Base-by-base conservation (phyloP, 768 basidiomycete genomes). In the Psilocybe cubensis region DNA sequence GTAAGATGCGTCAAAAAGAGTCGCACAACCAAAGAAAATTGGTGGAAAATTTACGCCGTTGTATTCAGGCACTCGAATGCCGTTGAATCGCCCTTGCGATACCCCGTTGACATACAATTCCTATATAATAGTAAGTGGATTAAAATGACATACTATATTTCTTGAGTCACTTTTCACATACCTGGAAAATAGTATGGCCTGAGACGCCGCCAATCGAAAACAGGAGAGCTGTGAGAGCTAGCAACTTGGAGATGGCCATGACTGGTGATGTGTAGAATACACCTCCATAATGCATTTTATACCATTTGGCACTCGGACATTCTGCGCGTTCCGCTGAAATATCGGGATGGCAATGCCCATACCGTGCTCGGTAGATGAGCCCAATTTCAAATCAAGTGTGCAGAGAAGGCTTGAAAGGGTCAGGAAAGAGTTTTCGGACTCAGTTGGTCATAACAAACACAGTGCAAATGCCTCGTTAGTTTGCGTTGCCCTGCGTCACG, bases 181-280 rank as follows among this genome's bases (percentile, higher is more conserved):
- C 79, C 68, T 83, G 82, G 66, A 84, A 82, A 56, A 85, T 82
- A n/a, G 78, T 77, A 61, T 83, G 83, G 6, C 77, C 83, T 20
- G 73, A 75, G 46, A 66, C 76, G 10, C 75, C 69, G 43, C 64
- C 52, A 28, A 69, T 58, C 33, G 76, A 56, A 21, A 71, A 66
- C 35, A 71, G 51, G 33, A 74, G 46, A 38, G 70, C 60, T 18
- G 70, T 54, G 29, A 69, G n/a, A 11, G 35, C 35, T 18, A 17
- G 49, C 29, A 64, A 57, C 21, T 60, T 20, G 44, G 58, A 51
- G 45, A 56, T 56, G 57, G 64, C 72, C 71, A 72, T 72, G 24
- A 9, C 31, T 33, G 14, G 49, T 58, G 53, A 11, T 28, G 55
- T 50, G 51, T 27, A 40, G 18, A 27, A 8, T n/a, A n/a, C n/a